Conservation (phyloP, 2,329 filamentous ascomycete species). For the Xylariales sp. region DNA sequence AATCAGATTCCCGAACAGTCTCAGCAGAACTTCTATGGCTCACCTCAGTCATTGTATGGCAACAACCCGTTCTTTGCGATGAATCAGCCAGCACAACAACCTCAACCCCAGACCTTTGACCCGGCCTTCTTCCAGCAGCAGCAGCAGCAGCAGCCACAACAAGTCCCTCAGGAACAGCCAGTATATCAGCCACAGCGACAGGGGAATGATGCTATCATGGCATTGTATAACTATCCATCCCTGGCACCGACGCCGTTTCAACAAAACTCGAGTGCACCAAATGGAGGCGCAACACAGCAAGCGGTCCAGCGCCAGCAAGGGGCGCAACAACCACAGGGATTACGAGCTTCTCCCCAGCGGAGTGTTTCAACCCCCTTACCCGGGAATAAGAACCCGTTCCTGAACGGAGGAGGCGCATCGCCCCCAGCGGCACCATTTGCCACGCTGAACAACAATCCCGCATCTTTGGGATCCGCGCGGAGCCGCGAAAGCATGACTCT, state of each 20-base stretch:
- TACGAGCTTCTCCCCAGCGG: slow-evolving; percentile 15
- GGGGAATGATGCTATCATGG: slow-evolving; percentile 63
- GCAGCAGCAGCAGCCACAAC: slow-evolving; percentile 11
- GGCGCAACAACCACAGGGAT: slow-evolving; percentile 18
- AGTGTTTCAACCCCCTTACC: slow-evolving; percentile 30
- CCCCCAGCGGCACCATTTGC: not conserved
- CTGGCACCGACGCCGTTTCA: slow-evolving; percentile 34
- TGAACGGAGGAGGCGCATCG: slow-evolving; percentile 5
- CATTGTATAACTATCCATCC: slow-evolving; percentile 64
- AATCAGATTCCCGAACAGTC: slow-evolving; percentile 31
- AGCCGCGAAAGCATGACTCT: slow-evolving; percentile 70
- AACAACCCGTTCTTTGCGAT: slow-evolving; percentile 31
- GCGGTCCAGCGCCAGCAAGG: slow-evolving; percentile 20
- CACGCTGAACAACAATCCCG: slow-evolving; percentile 7
- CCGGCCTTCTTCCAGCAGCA: slow-evolving; percentile 7
- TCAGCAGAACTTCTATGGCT: slow-evolving; percentile 30
- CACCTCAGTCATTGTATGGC: slow-evolving; percentile 22
- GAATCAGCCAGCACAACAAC: slow-evolving; percentile 22
- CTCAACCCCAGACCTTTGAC: slow-evolving; percentile 17
- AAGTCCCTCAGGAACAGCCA: slow-evolving; percentile 21
- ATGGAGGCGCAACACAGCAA: slow-evolving; percentile 21
- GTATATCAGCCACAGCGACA: slow-evolving; percentile 43
- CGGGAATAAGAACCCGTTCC: slow-evolving; percentile 49
- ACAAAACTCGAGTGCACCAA: slow-evolving; percentile 19
- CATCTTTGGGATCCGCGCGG: slow-evolving; percentile 23